phyloP scores from a whole-genome alignment of 2,329 filamentous ascomycete species.

The Amphichorda felina region DNA sequence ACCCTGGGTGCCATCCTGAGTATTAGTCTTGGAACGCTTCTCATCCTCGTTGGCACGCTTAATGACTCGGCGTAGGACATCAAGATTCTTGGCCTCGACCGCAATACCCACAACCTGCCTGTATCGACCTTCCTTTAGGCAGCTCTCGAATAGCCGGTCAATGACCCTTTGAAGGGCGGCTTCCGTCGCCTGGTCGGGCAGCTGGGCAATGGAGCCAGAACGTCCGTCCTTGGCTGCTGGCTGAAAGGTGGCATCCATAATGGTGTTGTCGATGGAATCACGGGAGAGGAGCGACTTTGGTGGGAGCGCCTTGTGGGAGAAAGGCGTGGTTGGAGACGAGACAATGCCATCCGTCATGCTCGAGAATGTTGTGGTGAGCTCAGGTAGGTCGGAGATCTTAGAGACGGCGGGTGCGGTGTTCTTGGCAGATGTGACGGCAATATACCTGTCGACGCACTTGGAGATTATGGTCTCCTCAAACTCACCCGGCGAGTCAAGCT shows the following conservation, averaged over 20 bases:
- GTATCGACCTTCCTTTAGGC: conserved; percentile 76
- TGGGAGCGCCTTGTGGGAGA: conserved; percentile 84
- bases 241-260: conserved; percentile 47
- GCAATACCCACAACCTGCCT: conserved; percentile 95
- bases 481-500: conserved; percentile 80
- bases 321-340: conserved; percentile 84
- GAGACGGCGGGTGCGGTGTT: conserved; percentile 30
- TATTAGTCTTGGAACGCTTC: conserved; percentile 51
- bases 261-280: conserved; percentile 53
- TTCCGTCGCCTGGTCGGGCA: conserved; percentile 58
- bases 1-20: conserved; percentile 34
- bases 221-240: conserved; percentile 38
- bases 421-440: conserved; percentile 53
- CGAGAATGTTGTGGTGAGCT: conserved; percentile 71
- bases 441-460: conserved; percentile 97
- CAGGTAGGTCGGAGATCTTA: conserved; percentile 42
- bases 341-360: conserved; percentile 56
- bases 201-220: conserved; percentile 51
- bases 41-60: conserved; percentile 81
- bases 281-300: conserved; percentile 93
- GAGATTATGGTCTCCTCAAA: conserved; percentile 99
- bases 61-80: conserved; percentile 78
- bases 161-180: conserved; percentile 74
- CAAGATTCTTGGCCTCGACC: conserved; percentile 84
- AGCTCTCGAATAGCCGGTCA: conserved; percentile 82